Percentiles rank a stretch among this genome's conserved stretches.
Conservation (phyloP, 352 stramenopile species). For the Pythium sukuiense region DNA sequence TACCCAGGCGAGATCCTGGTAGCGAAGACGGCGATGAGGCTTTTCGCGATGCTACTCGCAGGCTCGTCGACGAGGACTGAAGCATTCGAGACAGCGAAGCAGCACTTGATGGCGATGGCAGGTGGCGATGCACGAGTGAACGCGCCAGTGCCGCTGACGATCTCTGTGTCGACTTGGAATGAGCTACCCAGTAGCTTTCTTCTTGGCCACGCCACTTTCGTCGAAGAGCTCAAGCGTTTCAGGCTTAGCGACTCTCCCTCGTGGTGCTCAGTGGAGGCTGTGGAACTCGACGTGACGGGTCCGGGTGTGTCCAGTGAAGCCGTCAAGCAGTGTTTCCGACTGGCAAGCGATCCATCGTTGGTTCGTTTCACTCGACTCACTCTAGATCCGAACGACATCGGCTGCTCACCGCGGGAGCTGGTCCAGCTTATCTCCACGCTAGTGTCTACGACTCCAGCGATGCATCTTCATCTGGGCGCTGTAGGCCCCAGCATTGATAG, state of each 20-base stretch:
- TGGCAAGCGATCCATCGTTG: background rate
- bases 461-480: background rate
- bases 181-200: background rate
- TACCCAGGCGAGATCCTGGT: background rate
- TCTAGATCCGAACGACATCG: constrained; percentile 8
- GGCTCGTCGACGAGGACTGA: background rate
- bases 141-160: background rate
- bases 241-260: background rate
- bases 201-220: background rate
- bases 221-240: background rate
- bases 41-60: constrained; percentile 6
- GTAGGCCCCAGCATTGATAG: background rate
- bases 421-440: background rate
- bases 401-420: background rate
- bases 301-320: background rate
- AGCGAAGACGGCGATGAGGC: background rate
- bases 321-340: background rate
- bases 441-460: background rate
- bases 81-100: background rate
- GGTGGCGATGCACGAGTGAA: background rate
- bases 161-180: constrained; percentile 1
- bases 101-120: constrained; percentile 3
- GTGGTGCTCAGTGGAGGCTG: constrained; percentile 12
- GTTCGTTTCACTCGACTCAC: constrained; percentile 5
- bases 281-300: constrained; percentile 11